Evolutionary conservation across 2,329 filamentous ascomycete genomes (phyloP).

Genomic region (Phialophora verrucosa): DNA sequence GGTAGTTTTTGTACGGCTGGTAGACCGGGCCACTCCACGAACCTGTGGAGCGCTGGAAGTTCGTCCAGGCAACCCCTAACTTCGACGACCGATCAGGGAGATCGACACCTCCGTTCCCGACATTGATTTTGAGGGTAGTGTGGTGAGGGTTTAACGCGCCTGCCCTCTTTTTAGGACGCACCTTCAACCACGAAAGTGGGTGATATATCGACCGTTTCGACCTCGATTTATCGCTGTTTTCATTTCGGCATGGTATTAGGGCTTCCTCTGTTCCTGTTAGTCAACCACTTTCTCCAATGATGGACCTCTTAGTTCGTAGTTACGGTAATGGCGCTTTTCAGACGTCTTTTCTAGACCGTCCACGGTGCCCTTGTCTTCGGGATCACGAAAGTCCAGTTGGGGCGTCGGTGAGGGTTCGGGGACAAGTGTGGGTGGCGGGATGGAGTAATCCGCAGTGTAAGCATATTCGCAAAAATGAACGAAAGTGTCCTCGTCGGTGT

Average conservation of each 20-base stretch:
- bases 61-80: slow-evolving; percentile 9
- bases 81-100: slow-evolving; percentile 9
- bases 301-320: not conserved
- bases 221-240: not conserved
- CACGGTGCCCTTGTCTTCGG: not conserved
- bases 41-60: not conserved
- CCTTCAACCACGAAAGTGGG: slow-evolving; percentile 4
- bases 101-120: not conserved
- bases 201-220: slow-evolving; percentile 3
- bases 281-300: not conserved
- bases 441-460: slow-evolving; percentile 56
- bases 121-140: not conserved
- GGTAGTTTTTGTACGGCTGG: slow-evolving; percentile 11
- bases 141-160: not conserved
- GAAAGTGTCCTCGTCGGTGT: slow-evolving; percentile 57
- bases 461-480: slow-evolving; percentile 57
- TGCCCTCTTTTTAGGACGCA: not conserved
- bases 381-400: not conserved
- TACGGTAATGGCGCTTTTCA: not conserved
- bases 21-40: slow-evolving; percentile 5
- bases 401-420: not conserved
- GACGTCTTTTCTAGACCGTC: not conserved
- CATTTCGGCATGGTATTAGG: not conserved
- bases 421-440: slow-evolving; percentile 41
- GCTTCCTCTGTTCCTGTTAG: not conserved